phyloP scores from a whole-genome alignment of 306 rosid genomes.

The Elaeagnus macrophylla region DNA sequence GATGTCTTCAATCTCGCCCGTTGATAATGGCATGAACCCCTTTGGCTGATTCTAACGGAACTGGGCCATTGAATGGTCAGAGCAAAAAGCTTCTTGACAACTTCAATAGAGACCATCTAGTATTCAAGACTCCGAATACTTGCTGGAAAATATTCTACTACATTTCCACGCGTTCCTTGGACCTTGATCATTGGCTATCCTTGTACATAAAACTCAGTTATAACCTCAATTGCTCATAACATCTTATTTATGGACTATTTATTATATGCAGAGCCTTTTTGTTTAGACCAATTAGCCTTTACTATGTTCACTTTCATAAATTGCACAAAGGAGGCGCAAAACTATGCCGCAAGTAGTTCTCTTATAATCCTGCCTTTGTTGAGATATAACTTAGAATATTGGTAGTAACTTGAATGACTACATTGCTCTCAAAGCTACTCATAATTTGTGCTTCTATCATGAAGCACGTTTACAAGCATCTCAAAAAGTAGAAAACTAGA shows the following conservation, averaged over 20 bases:
- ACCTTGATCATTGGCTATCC: too few relatives aligned
- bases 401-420: too few relatives aligned
- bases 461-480: too few relatives aligned
- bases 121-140: too few relatives aligned
- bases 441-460: too few relatives aligned
- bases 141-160: slow-evolving; percentile 25
- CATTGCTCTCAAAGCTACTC: too few relatives aligned
- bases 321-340: slow-evolving; percentile 62
- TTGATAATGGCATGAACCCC: slow-evolving; percentile 71
- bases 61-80: slow-evolving; percentile 81
- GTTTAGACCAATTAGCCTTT: slow-evolving; percentile 62
- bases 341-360: slow-evolving; percentile 57
- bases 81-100: slow-evolving; percentile 77
- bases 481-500: too few relatives aligned
- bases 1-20: slow-evolving; percentile 69
- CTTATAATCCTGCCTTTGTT: neutral
- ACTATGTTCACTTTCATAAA: slow-evolving; percentile 44
- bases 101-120: slow-evolving; percentile 59
- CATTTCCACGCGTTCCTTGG: too few relatives aligned
- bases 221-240: slow-evolving; percentile 42
- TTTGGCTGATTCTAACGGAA: slow-evolving; percentile 93
- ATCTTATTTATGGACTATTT: too few relatives aligned
- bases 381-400: too few relatives aligned
- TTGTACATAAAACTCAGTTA: too few relatives aligned
- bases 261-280: too few relatives aligned